Conservation (phyloP, 2,329 filamentous ascomycete genomes). For the Ophiocordyceps camponoti-saundersi region DNA sequence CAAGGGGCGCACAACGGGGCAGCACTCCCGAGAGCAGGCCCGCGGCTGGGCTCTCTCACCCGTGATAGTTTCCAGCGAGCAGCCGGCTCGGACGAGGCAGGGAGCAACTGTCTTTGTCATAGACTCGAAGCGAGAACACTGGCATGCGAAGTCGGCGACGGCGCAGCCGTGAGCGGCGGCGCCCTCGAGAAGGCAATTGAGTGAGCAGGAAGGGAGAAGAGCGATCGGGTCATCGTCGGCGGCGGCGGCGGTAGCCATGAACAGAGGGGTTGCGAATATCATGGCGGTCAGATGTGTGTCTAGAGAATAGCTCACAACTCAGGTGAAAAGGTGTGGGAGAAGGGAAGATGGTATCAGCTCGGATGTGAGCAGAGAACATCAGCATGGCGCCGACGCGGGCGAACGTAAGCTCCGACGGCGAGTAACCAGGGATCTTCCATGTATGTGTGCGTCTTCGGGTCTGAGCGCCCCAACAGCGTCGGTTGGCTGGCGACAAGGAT, state of each 20-base stretch:
- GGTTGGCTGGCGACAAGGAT: too few species aligned
- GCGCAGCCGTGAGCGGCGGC: conserved; percentile 16
- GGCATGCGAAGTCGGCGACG: conserved; percentile 17
- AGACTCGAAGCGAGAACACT: conserved; percentile 17
- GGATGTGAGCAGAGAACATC: too few species aligned
- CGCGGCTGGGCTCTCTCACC: conserved; percentile 8
- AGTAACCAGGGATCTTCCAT: too few species aligned
- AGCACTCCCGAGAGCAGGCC: background rate
- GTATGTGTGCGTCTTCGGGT: too few species aligned
- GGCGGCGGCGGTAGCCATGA: conserved; percentile 6
- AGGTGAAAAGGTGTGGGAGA: background rate
- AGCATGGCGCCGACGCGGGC: too few species aligned
- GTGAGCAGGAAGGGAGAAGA: conserved; percentile 21
- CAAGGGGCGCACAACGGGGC: too few species aligned
- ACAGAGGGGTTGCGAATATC: background rate
- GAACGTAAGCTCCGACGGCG: too few species aligned
- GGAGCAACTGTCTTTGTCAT: conserved; percentile 16
- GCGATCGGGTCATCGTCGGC: conserved; percentile 4
- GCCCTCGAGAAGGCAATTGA: conserved; percentile 16
- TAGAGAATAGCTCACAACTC: background rate
- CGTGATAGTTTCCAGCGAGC: conserved; percentile 15
- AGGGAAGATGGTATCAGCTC: background rate
- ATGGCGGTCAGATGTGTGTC: background rate
- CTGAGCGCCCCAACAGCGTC: too few species aligned
- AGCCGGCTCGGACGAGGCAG: conserved; percentile 18